Conservation (phyloP, 2,329 filamentous ascomycete species). For the Colletotrichum melonis region DNA sequence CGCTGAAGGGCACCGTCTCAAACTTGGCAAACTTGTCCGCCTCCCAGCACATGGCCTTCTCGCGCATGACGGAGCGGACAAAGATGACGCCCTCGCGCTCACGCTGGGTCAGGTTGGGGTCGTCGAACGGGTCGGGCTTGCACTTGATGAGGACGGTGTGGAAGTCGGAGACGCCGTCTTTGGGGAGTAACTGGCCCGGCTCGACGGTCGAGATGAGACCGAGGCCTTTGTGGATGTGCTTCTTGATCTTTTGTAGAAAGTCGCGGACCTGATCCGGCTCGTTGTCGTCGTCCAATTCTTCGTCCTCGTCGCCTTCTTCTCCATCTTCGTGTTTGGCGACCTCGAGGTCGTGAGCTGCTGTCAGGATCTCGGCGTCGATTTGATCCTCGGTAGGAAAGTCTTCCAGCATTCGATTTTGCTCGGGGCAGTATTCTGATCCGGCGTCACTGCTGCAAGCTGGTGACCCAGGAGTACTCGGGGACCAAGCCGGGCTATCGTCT, state of each 20-base stretch:
- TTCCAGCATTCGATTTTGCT: neutral
- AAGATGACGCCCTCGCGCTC: constrained; percentile 20
- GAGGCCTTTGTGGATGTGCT: constrained; percentile 39
- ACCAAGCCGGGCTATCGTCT: neutral
- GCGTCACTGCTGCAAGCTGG: neutral
- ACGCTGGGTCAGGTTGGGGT: neutral
- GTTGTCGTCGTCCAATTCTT: neutral
- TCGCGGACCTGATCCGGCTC: constrained; percentile 25
- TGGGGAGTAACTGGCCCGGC: neutral
- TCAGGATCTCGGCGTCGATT: neutral
- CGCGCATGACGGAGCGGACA: constrained; percentile 37
- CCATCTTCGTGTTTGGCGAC: neutral
- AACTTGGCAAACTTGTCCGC: constrained; percentile 37
- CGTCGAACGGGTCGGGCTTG: neutral
- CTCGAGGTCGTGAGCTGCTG: neutral
- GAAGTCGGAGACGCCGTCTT: constrained; percentile 35
- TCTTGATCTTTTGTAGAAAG: constrained; percentile 38
- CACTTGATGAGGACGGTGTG: constrained; percentile 40
- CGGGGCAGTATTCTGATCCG: neutral
- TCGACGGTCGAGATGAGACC: constrained; percentile 37
- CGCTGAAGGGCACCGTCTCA: constrained; percentile 38
- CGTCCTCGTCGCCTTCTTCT: neutral
- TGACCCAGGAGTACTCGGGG: neutral
- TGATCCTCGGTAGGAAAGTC: neutral
- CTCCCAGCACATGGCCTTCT: constrained; percentile 39